Percentiles rank a stretch among this genome's conserved stretches.
These are phyloP conservation scores for Populus simonii DNA, from an alignment of 345 rosid genomes.

Conservation along the genomic window DNA sequence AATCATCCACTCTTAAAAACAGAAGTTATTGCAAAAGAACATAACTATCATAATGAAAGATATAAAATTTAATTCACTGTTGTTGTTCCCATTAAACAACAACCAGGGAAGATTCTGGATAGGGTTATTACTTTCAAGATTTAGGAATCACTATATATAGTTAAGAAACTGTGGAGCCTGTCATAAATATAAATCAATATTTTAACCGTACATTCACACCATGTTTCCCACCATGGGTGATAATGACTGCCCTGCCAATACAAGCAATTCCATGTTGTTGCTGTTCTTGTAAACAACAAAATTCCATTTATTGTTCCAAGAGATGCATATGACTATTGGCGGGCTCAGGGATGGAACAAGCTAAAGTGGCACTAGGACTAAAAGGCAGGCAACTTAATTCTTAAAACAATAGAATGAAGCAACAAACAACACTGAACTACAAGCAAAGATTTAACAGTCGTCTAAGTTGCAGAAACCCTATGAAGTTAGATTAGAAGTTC, in stretches of 20 bases:
- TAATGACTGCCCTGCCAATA: neutral
- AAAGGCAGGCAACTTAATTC: neutral
- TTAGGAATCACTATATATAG: neutral
- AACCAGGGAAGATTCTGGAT: neutral
- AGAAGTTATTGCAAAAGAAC: neutral
- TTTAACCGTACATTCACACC: neutral
- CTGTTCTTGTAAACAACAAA: no score
- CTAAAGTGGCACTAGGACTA: no score
- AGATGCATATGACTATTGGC: no score
- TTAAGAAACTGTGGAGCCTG: neutral
- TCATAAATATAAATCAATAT: no score
- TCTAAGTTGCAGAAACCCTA: neutral
- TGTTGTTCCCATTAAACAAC: neutral
- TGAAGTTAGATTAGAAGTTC: neutral
- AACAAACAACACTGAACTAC: neutral
- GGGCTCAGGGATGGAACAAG: no score
- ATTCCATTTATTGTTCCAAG: no score
- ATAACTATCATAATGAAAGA: neutral
- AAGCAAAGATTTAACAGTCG: neutral
- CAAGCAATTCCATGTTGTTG: neutral
- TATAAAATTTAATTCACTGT: neutral
- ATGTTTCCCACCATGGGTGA: neutral
- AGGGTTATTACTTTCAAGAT: neutral
- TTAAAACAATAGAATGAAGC: neutral
- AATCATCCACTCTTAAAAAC: slow-evolving; percentile 9